Conservation (phyloP, 1,284 basidiomycete genomes). For the Leucoagaricus sp. region DNA sequence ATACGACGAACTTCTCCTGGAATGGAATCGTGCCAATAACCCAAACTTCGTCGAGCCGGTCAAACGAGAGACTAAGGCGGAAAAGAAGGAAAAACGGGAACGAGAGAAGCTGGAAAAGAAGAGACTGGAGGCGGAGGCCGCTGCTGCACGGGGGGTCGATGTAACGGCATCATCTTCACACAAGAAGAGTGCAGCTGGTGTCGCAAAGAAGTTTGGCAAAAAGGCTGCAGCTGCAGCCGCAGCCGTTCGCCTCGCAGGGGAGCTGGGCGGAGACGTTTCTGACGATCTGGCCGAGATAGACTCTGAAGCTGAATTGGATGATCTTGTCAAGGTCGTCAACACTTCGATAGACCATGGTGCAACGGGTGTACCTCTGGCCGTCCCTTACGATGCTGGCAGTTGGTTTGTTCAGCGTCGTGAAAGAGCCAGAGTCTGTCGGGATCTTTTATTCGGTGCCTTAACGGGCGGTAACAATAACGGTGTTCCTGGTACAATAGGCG, state of each 20-base stretch:
- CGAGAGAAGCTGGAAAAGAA: constrained; percentile 79
- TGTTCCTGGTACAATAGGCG: constrained; percentile 26
- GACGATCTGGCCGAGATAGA: constrained; percentile 81
- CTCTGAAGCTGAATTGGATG: constrained; percentile 73
- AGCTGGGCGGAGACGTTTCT: constrained; percentile 54
- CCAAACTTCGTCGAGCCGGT: constrained; percentile 94
- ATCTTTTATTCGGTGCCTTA: constrained; percentile 63
- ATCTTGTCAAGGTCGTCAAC: constrained; percentile 49
- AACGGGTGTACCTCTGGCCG: constrained; percentile 55
- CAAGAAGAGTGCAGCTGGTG: constrained; percentile 40
- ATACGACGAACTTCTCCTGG: constrained; percentile 88
- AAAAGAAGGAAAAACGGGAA: constrained; percentile 79
- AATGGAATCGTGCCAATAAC: constrained; percentile 93
- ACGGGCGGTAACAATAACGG: constrained; percentile 31
- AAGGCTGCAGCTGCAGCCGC: constrained; percentile 49
- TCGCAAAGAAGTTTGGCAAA: constrained; percentile 55
- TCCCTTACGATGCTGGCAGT: constrained; percentile 55
- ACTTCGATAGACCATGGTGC: constrained; percentile 57
- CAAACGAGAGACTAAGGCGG: constrained; percentile 79
- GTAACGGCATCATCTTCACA: constrained; percentile 32
- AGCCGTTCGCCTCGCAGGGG: constrained; percentile 44
- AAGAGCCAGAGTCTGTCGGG: constrained; percentile 65
- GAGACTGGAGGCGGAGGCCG: constrained; percentile 63
- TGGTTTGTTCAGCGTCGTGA: constrained; percentile 82
- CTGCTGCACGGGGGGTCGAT: constrained; percentile 59